These are phyloP conservation scores for Zhuliangozyma blackwelliae DNA, from an alignment of 1,139 yeast genomes.

Conservation along the genomic window DNA sequence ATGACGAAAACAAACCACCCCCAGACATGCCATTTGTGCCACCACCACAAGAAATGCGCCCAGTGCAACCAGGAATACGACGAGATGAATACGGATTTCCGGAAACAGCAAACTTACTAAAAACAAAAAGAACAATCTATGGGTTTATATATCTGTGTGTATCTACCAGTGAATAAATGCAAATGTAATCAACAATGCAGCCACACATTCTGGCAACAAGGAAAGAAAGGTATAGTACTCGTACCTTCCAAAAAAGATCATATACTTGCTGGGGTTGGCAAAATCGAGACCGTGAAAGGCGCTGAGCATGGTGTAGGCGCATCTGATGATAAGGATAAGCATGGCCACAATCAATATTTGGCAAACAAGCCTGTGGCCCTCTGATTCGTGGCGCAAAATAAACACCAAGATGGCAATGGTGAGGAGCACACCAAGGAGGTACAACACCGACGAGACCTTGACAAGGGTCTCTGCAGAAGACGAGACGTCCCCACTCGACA, in stretches of 20 bases:
- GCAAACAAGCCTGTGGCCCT: conserved; percentile 2
- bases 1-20: conserved; percentile 1
- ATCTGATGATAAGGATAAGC: conserved; percentile 8
- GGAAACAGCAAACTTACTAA: background rate
- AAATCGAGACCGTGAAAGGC: conserved; percentile 10
- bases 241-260: conserved; percentile 10
- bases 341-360: conserved; percentile 6
- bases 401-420: conserved; percentile 4
- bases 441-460: conserved; percentile 8
- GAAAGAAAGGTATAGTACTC: conserved; percentile 10
- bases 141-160: no score
- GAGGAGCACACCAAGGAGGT: conserved; percentile 7
- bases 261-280: conserved; percentile 7
- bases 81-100: conserved; percentile 1
- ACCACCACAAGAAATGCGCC: conserved; percentile 2
- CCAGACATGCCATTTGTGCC: conserved; percentile 3
- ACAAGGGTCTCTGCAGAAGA: conserved; percentile 3
- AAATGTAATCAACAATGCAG: conserved; percentile 4
- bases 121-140: no score
- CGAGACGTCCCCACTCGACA: conserved; percentile 1
- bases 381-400: background rate
- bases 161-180: conserved; percentile 2
- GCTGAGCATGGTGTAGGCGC: conserved; percentile 8
- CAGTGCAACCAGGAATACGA: background rate
- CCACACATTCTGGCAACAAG: conserved; percentile 6